Conservation (phyloP, 495 filamentous ascomycete genomes). For the Neurospora sp. region DNA sequence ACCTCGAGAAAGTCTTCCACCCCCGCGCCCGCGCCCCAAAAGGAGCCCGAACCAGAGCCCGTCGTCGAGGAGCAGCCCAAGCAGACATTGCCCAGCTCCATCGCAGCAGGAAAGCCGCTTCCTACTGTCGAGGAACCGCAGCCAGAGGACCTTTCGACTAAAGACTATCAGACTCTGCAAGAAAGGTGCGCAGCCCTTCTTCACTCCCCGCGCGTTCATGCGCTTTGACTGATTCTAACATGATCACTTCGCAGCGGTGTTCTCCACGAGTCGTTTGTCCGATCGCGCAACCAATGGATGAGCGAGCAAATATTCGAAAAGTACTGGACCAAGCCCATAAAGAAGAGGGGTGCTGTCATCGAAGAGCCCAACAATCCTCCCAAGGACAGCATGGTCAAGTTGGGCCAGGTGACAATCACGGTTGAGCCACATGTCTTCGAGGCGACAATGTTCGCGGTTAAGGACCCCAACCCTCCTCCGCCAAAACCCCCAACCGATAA, state of each 20-base stretch:
- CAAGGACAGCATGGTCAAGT: constrained; percentile 75
- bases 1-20: constrained; percentile 19
- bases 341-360: constrained; percentile 61
- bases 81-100: constrained; percentile 46
- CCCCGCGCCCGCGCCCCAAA: constrained; percentile 21
- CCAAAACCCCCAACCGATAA: constrained; percentile 20
- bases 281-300: constrained; percentile 83
- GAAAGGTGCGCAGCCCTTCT: constrained; percentile 53
- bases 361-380: constrained; percentile 66
- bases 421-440: constrained; percentile 90
- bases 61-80: constrained; percentile 31
- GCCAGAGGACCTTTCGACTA: constrained; percentile 46
- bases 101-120: constrained; percentile 50
- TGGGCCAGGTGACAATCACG: constrained; percentile 70
- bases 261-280: constrained; percentile 65
- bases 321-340: constrained; percentile 87
- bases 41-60: constrained; percentile 15
- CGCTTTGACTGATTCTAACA: background rate
- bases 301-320: constrained; percentile 81
- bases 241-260: constrained; percentile 53
- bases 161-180: constrained; percentile 70
- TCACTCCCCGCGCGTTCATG: background rate
- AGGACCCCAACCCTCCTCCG: constrained; percentile 47
- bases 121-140: constrained; percentile 67
- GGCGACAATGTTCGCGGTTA: constrained; percentile 73